Evolutionary conservation across 306 rosid species (phyloP), one percentile per base, ranked within the genome.

Genomic region (Mucuna pruriens): DNA sequence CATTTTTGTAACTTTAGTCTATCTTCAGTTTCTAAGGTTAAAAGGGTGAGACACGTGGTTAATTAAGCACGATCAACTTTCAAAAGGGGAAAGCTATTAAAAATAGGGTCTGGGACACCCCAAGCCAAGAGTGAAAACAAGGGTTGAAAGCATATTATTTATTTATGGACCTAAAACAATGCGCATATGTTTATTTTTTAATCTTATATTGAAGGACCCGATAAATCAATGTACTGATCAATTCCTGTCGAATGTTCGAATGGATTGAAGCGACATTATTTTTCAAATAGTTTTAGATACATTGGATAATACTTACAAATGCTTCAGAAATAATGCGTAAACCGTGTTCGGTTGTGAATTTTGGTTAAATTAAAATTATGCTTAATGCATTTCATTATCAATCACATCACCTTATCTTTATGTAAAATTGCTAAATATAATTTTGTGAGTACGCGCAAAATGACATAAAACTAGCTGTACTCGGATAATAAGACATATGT

Each of bases 351-450:
- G 17, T 12, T 58, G 4, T 34, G 15, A 33, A 9, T n/a, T 34
- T 34, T 64, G 2, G 46, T 9, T n/a, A 34, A 64, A n/a, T 4
- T 3, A 65, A n/a, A 36, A n/a, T 65, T 6, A 64, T 4, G 71
- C 71, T 36, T 36, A 65, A 3, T 65, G 45, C 11, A 36, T 65
- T 65, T 65, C 71, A 65, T 65, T 65, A 34, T 65, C 71, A 36
- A 36, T 65, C 71, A 36, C 71, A 4, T 65, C 71, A 65, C 71
- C 71, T 34, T 65, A 65, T 65, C 48, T 65, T 36, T 65, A 65
- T 1, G 16, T 39, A 65, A 65, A 65, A 8, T 65, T 5, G 71
- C 13, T 17, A 36, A 65, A 34, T 65, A 17, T 3, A 25, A 36
- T 29, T 31, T 9, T 4, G 4, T 2, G 48, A 36, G 26, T 9